These are phyloP conservation scores for Parastagonospora nodorum DNA, from an alignment of 2,329 filamentous ascomycete genomes.

Conservation along the genomic window DNA sequence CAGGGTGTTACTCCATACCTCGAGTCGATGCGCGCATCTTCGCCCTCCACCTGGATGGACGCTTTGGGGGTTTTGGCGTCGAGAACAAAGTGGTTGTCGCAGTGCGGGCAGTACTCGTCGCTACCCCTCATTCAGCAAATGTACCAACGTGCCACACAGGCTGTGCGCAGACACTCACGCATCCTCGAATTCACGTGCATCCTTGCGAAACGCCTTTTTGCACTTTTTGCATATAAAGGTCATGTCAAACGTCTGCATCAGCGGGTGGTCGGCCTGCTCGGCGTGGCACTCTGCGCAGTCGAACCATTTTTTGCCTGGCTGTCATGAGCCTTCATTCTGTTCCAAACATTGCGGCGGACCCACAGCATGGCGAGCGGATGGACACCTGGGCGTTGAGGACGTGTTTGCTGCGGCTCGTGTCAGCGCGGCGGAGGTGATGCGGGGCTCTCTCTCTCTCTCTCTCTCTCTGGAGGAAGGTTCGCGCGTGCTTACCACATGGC, in stretches of 20 bases:
- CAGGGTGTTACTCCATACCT: constrained; percentile 50
- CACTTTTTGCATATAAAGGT: constrained; percentile 98
- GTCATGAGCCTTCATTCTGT: constrained; percentile 7
- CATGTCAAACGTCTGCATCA: constrained; percentile 84
- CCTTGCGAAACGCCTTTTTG: constrained; percentile 96
- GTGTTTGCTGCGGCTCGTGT: constrained; percentile 74
- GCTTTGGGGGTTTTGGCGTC: constrained; percentile 86
- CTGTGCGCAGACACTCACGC: constrained; percentile 37
- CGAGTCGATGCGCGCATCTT: constrained; percentile 82
- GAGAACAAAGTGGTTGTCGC: constrained; percentile 97
- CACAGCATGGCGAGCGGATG: constrained; percentile 95
- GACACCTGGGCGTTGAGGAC: constrained; percentile 96
- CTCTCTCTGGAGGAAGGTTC: constrained; percentile 12
- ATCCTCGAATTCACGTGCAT: constrained; percentile 89
- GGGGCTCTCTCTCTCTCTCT: too few species aligned
- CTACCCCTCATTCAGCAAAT: constrained; percentile 46
- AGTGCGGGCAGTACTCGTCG: constrained; percentile 98
- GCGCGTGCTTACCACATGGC: constrained; percentile 34
- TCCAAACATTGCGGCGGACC: constrained; percentile 37
- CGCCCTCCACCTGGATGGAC: constrained; percentile 83
- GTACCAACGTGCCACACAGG: neutral
- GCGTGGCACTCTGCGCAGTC: constrained; percentile 95
- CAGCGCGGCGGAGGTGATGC: constrained; percentile 22
- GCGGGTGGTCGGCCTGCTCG: constrained; percentile 77
- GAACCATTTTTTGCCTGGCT: constrained; percentile 90